Evolutionary conservation across 371 early-diverging fungal genomes (phyloP), one percentile per base, ranked within the genome.

Genomic region (Cokeromyces recurvatus): DNA sequence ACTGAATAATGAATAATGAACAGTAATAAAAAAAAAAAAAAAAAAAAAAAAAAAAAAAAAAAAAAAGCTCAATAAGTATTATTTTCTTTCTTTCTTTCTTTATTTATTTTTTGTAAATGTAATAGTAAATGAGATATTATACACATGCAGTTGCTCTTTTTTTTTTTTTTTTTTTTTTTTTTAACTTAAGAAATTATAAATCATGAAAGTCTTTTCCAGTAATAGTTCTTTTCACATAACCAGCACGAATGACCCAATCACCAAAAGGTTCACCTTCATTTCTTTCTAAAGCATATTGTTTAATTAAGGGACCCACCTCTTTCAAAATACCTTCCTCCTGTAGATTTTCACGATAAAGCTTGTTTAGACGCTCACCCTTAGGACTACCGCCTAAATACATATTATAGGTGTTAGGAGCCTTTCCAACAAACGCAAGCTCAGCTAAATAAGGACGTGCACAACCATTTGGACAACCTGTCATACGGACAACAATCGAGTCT

Each of bases 381-480:
- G 77, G 80, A 20, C 87, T 86, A 51, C 92, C 95, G 38, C 95
- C 93, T 10, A 94, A 74, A 61, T 90, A 92, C 53, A 94, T 74
- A 62, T 91, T 94, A 78, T 93, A 94, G 4, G 89, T 79, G 12
- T 89, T 89, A 19, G 87, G 86, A 3, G 92, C 92, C 57, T 94
- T 92, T 49, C 94, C 93, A 10, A 91, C 87, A 49, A 92, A 87
- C 1, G 86, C 92, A 57, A 92, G 81, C 60, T 94, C 95, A 29
- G 90, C 92, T 40, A 90, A 81, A 52, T 90, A 89, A 12, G 95
- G 93, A 17, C 93, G 69, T 9, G 92, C 89, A 51, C 95, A 94
- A 39, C 93, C 92, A 68, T 94, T 94, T 14, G 92, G 93, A 54
- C 93, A 94, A 36, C 93, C 93, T 0, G 95, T 92, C 95, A 92